Base-by-base conservation (phyloP, 441 rosid genomes). In the Aquilaria agallochum region DNA sequence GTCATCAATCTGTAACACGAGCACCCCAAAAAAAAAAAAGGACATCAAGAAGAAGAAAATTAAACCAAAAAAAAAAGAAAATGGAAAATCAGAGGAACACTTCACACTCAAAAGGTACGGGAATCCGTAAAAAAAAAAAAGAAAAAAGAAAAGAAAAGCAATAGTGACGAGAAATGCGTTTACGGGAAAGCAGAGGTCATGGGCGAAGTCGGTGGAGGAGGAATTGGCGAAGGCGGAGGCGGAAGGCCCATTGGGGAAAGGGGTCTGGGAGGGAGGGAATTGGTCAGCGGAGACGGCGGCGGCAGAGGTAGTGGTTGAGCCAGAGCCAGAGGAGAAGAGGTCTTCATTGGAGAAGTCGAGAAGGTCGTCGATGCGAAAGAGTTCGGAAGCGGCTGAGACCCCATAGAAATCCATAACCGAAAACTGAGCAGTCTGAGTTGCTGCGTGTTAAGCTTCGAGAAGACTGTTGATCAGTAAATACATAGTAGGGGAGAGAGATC, bases 141-240 rank as follows among this genome's bases (percentile, higher is more conserved):
- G n/a, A 9, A n/a, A 11, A 42, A 31, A 59, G 51, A 13, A 55
- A 5, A 5, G 13, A 32, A 9, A 32, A 45, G 56, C 6, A 11
- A 31, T 3, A 30, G 2, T 10, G 27, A 54, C 5, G 40, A 11
- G 3, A 1, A 15, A 49, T 8, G 5, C 14, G 1, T 8, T n/a
- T 78, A 88, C 92, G 4, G 86, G 92, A 52, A 85, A 74, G 33
- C 80, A 72, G 65, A 85, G 79, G 55, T 83, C 81, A 74, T 77
- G 72, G 66, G 84, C 76, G 81, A 77, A 80, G 74, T 70, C 80
- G 11, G 77, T 8, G 64, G 76, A 77, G 68, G 73, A 68, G 4
- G 74, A 76, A 62, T 55, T 59, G 52, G 67, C 55, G 49, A 63
- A 54, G 13, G 31, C 34, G 70, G 69, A 48, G 36, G 47, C 66